These are phyloP conservation scores for Spraguea lophii DNA, from an alignment of 371 early-diverging fungal species.

Conservation along the genomic window DNA sequence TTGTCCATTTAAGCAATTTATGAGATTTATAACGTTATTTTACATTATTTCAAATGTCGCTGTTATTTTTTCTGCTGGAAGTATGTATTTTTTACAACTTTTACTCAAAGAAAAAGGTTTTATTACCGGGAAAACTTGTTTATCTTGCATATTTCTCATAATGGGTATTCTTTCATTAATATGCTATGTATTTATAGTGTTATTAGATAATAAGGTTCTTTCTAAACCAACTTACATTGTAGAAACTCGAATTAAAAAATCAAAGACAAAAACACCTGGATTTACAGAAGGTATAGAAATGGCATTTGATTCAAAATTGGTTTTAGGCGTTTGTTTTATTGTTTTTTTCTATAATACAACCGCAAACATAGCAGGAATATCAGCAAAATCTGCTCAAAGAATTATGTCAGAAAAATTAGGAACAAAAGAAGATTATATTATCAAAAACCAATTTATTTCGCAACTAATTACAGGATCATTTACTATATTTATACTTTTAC, in stretches of 20 bases:
- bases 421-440: no score
- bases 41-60: conserved; percentile 42
- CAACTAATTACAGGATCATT: no score
- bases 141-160: no score
- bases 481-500: no score
- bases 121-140: conserved; percentile 12
- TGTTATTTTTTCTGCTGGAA: conserved; percentile 30
- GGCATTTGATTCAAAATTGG: conserved; percentile 30
- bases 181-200: no score
- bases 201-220: conserved; percentile 34
- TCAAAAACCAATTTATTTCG: no score
- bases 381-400: no score
- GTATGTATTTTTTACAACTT: background rate
- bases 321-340: conserved; percentile 35
- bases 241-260: conserved; percentile 1
- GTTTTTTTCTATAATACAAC: conserved; percentile 44
- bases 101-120: conserved; percentile 22
- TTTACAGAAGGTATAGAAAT: conserved; percentile 39
- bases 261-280: conserved; percentile 28
- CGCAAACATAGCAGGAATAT: no score
- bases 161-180: conserved; percentile 25
- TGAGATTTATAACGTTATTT: conserved; percentile 42
- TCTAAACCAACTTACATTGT: conserved; percentile 22
- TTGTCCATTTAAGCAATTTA: conserved; percentile 43
- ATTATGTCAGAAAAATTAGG: no score